Conservation (phyloP, 306 rosid genomes). For the Mucuna pruriens region DNA sequence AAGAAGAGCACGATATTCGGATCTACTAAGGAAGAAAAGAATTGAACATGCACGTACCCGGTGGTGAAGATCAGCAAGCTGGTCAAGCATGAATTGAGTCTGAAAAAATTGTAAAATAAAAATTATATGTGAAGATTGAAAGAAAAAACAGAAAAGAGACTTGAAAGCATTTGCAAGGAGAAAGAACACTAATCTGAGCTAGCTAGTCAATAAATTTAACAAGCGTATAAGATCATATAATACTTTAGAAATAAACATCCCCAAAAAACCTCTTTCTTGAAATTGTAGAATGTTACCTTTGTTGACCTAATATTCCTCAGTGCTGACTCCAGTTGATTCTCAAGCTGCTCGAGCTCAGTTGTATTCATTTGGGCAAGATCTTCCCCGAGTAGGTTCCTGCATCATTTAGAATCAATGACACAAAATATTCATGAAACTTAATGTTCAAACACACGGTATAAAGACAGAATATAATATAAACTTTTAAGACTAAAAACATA, state of each 20-base stretch:
- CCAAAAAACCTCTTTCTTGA: not conserved
- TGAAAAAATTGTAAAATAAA: conserved; percentile 36
- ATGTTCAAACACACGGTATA: not conserved
- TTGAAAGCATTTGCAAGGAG: not conserved
- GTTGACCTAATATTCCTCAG: conserved; percentile 76
- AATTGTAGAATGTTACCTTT: conserved; percentile 52
- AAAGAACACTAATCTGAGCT: not conserved
- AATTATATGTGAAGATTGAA: not conserved
- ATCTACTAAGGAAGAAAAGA: not conserved
- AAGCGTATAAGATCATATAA: not conserved
- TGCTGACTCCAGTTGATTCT: conserved; percentile 75
- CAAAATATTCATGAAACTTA: not conserved
- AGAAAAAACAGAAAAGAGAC: not conserved
- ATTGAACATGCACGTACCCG: conserved; percentile 54
- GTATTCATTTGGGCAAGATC: conserved; percentile 71
- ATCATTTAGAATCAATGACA: conserved; percentile 5
- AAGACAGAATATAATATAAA: not conserved
- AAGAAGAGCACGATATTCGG: not conserved
- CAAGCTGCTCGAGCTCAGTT: conserved; percentile 72
- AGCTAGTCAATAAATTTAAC: not conserved
- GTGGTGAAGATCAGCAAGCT: conserved; percentile 79
- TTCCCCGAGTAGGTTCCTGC: conserved; percentile 86
- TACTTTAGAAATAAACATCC: not conserved
- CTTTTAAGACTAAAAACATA: not conserved
- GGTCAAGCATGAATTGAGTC: conserved; percentile 79